Base-by-base conservation (phyloP, 805 yeast species). In the Saccharomyces mikatae region DNA sequence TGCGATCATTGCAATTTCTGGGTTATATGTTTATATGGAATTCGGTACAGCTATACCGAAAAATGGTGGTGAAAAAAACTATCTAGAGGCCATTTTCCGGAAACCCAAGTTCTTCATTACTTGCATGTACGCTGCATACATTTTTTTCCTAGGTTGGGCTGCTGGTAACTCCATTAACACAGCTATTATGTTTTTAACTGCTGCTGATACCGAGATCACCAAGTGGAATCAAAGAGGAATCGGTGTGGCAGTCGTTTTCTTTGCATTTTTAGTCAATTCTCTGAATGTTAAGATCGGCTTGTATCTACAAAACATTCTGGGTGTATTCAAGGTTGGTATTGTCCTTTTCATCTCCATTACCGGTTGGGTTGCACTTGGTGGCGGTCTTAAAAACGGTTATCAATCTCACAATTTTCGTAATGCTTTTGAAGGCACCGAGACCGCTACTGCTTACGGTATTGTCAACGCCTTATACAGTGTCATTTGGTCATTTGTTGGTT, bases 61-160 rank as follows among this genome's bases (percentile, higher is more conserved):
- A 71, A 87, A 87, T 63, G 96, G 96, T 60, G 96, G 94, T 60
- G 96, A 88, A 65, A 87, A 86, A 71, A 86, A 86, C 63, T 88
- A 88, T 66, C 71, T 88, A 61, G 94, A 87, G 67, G 84, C 78
- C 61, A 80, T 86, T 50, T 88, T 76, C 72, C 76, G 75, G 50
- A 81, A 79, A 61, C 96, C 96, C 46, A 78, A 74, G 66, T 86
- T 84, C 64, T 74, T 88, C 56, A 78, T 84, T 48, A 83, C 87
- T 28, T 80, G 79, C 21, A 75, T 80, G 74, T 83, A 80, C 58
- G 90, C 89, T 0, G 74, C 90, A 2, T 85, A 86, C 64, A 82
- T 83, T 17, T 82, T 88, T 63, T 78, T 86, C 62, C 74, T 88
- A 50, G 94, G 94, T 41, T 88, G 91, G 89, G 91, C 96, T 24